These are phyloP conservation scores for Pseudoscleropodium purum DNA, from an alignment of 225 moss, liverwort and hornwort species.

Conservation along the genomic window DNA sequence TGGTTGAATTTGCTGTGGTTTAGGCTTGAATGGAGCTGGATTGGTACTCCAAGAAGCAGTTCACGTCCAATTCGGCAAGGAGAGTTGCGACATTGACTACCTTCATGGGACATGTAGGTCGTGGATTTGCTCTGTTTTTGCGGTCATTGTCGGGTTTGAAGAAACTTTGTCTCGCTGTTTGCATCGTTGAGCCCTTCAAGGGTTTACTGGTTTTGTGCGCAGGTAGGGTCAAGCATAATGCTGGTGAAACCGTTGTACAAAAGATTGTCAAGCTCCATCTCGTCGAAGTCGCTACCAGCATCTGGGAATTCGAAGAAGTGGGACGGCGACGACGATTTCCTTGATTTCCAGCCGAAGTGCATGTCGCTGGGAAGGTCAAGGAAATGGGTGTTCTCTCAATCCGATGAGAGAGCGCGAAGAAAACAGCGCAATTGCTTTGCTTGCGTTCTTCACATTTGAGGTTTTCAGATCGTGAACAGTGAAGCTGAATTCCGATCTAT, in stretches of 20 bases:
- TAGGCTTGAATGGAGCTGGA: conserved; percentile 31
- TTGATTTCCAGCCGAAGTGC: conserved; percentile 5
- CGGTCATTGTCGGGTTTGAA: too few species aligned
- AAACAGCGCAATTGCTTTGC: conserved; percentile 19
- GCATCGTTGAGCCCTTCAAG: neutral
- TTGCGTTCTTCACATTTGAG: conserved; percentile 40
- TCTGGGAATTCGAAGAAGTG: conserved; percentile 9
- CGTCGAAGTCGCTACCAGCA: conserved; percentile 28
- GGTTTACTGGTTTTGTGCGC: neutral
- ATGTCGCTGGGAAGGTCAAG: conserved; percentile 34
- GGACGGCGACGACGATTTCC: conserved; percentile 9
- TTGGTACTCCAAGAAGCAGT: conserved; percentile 46
- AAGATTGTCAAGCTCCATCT: conserved; percentile 34
- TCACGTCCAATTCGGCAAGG: conserved; percentile 32
- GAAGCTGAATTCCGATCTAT: neutral
- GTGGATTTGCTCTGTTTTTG: neutral
- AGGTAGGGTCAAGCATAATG: conserved; percentile 43
- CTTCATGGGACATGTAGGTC: conserved; percentile 32
- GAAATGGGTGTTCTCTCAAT: conserved; percentile 28
- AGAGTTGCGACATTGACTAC: conserved; percentile 25
- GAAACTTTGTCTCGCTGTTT: neutral
- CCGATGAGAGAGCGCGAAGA: conserved; percentile 10
- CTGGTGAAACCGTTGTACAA: conserved; percentile 43
- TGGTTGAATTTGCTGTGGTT: neutral
- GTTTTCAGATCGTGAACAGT: neutral